phyloP scores from a whole-genome alignment of 805 yeast genomes.

The Teunomyces tritomae region DNA sequence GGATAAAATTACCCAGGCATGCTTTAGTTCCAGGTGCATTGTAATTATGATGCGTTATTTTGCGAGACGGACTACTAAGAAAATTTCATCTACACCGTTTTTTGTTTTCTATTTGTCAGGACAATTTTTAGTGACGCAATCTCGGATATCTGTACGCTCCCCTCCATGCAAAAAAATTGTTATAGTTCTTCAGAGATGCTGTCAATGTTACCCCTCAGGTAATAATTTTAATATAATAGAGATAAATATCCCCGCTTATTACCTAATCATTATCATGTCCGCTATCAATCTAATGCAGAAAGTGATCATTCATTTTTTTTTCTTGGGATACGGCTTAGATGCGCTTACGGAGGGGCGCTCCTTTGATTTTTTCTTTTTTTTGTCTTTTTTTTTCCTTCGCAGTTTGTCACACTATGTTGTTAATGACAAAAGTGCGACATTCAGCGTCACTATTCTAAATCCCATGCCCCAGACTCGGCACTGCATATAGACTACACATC shows the following conservation, averaged over 20 bases:
- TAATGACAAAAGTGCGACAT: not conserved
- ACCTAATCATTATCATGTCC: not conserved
- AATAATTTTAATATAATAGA: no score
- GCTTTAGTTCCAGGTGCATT: not conserved
- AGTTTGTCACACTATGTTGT: not conserved
- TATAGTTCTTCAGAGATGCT: no score
- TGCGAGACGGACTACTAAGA: not conserved
- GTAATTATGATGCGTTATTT: not conserved
- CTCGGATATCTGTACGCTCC: not conserved
- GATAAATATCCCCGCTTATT: not conserved
- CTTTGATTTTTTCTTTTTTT: not conserved
- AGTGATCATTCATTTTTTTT: not conserved
- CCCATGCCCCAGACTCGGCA: not conserved
- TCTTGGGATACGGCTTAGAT: not conserved
- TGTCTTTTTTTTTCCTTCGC: no score
- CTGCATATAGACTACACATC: not conserved
- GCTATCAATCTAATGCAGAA: not conserved
- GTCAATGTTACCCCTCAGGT: no score
- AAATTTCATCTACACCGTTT: not conserved
- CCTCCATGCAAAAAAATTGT: not conserved
- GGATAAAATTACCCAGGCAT: not conserved
- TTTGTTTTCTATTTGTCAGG: not conserved
- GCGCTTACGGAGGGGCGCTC: not conserved
- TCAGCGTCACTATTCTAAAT: not conserved
- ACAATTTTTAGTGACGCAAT: not conserved